A percentile compares a stretch with the other conserved stretches of the same genome.
Evolutionary conservation across 208 protist genomes (phyloP).

Genomic region (Angomonas deanei): DNA sequence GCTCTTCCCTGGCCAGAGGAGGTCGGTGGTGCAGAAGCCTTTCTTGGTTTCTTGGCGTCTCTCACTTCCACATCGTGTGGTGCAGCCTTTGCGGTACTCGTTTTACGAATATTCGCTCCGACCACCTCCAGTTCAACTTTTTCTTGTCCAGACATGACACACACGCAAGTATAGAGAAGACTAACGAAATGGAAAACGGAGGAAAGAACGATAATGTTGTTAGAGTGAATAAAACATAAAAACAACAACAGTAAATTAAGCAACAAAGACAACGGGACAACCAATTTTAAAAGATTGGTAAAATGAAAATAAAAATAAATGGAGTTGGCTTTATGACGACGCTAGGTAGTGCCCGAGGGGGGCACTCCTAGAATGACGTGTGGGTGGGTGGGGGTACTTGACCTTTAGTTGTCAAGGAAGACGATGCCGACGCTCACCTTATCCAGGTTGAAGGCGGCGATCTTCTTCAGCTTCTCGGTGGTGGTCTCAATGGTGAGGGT

Average conservation of each 20-base stretch:
- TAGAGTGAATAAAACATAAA: constrained; percentile 3
- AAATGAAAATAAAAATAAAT: constrained; percentile 12
- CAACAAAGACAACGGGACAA: constrained; percentile 6
- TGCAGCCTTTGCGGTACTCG: neutral
- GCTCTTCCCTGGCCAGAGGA: neutral
- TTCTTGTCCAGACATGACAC: too few relatives aligned
- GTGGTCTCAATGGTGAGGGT: constrained; percentile 96
- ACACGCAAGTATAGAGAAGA: neutral
- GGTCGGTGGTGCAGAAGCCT: neutral
- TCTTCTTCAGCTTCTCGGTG: constrained; percentile 86
- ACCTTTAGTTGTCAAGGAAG: constrained; percentile 40
- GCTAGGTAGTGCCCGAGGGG: constrained; percentile 4
- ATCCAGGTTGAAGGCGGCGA: constrained; percentile 87
- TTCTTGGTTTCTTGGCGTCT: neutral
- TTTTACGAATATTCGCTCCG: neutral
- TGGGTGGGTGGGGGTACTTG: neutral
- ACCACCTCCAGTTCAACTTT: neutral
- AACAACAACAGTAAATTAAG: neutral
- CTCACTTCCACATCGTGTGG: neutral
- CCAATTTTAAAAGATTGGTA: constrained; percentile 1
- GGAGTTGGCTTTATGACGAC: constrained; percentile 9
- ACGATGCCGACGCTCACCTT: constrained; percentile 88
- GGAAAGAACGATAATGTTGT: constrained; percentile 1
- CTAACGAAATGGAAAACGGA: neutral
- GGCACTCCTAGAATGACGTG: constrained; percentile 1